Evolutionary conservation across 768 basidiomycete genomes (phyloP).

Genomic region (Mycena floridula): DNA sequence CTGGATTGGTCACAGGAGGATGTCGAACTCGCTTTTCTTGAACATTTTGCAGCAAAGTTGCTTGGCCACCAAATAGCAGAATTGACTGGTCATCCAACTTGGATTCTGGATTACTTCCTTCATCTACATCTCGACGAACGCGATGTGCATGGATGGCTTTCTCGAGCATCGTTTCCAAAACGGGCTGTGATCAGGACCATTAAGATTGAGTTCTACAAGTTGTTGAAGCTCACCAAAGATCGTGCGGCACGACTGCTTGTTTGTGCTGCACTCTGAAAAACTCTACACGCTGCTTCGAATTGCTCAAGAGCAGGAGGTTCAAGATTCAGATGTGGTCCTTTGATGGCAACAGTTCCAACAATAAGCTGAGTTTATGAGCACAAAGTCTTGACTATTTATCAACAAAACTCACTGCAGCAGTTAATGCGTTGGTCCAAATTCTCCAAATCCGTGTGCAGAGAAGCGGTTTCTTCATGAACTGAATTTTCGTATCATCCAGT

Average conservation of each 20-base stretch:
- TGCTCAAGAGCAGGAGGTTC: constrained; percentile 39
- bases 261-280: constrained; percentile 38
- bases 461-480: constrained; percentile 36
- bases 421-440: constrained; percentile 53
- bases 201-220: not conserved
- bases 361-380: constrained; percentile 46
- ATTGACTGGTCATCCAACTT: constrained; percentile 26
- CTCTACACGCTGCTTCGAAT: constrained; percentile 38
- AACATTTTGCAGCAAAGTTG: constrained; percentile 7
- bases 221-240: constrained; percentile 32
- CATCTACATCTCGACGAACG: too few relatives aligned
- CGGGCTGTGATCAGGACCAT: constrained; percentile 25
- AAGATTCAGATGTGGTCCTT: constrained; percentile 34
- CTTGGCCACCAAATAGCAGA: constrained; percentile 27
- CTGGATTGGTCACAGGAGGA: not conserved
- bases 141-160: constrained; percentile 34
- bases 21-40: constrained; percentile 6
- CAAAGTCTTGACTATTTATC: not conserved
- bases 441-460: constrained; percentile 49
- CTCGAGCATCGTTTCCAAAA: constrained; percentile 36
- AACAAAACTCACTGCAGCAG: constrained; percentile 38
- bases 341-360: constrained; percentile 48
- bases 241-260: constrained; percentile 43
- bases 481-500: constrained; percentile 31
- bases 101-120: constrained; percentile 9